phyloP scores from a whole-genome alignment of 2,329 filamentous ascomycete species.

The Alternaria viburni region DNA sequence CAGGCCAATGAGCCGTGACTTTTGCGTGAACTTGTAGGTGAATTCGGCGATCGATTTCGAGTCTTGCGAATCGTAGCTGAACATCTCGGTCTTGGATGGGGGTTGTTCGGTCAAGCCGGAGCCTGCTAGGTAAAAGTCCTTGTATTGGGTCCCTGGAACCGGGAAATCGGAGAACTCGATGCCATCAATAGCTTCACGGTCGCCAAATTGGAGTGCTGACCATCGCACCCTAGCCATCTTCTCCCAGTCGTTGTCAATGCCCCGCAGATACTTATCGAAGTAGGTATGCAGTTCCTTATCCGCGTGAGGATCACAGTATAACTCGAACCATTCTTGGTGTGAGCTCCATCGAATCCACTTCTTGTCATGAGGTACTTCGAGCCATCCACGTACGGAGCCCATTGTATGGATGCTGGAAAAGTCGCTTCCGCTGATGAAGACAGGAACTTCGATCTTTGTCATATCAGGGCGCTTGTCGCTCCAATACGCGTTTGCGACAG shows the following conservation, averaged over 20 bases:
- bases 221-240: constrained; percentile 54
- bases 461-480: constrained; percentile 17
- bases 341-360: constrained; percentile 11
- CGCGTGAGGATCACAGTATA: constrained; percentile 14
- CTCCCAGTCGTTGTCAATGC: constrained; percentile 56
- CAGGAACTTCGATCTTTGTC: constrained; percentile 15
- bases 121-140: constrained; percentile 13
- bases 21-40: constrained; percentile 40
- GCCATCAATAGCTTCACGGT: constrained; percentile 22
- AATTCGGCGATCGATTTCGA: constrained; percentile 19
- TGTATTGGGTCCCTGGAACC: constrained; percentile 21
- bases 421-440: constrained; percentile 19
- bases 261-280: constrained; percentile 57
- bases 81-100: not conserved
- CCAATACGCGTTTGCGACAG: constrained; percentile 14
- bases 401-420: constrained; percentile 15
- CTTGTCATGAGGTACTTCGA: constrained; percentile 5
- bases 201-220: constrained; percentile 43
- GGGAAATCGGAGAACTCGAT: constrained; percentile 25
- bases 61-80: constrained; percentile 26
- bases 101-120: constrained; percentile 4
- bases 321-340: constrained; percentile 25
- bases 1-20: constrained; percentile 53
- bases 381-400: constrained; percentile 15
- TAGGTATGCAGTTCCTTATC: constrained; percentile 38